These are phyloP conservation scores for Tetrapisispora iriomotensis DNA, from an alignment of 805 yeast species.

Conservation along the genomic window DNA sequence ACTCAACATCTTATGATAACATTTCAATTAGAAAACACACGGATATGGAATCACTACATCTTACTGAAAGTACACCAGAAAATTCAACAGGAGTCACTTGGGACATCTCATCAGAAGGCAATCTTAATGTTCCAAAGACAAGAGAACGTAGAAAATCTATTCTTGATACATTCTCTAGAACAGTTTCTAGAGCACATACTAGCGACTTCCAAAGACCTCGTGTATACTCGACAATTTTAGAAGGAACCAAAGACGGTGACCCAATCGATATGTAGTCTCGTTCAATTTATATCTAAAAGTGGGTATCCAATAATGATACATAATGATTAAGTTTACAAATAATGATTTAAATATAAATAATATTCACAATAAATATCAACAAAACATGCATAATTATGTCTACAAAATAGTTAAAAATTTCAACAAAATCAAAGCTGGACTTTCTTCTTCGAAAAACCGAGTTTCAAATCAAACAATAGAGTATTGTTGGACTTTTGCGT, in stretches of 20 bases:
- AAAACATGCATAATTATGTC: too few relatives aligned
- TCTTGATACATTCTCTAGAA: constrained; percentile 28
- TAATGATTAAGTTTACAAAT: too few relatives aligned
- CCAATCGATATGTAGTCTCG: too few relatives aligned
- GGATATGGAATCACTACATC: background rate
- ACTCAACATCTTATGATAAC: background rate
- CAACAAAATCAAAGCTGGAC: background rate
- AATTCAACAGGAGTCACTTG: background rate
- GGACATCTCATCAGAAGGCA: background rate
- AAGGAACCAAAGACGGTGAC: background rate
- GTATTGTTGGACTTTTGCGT: constrained; percentile 86
- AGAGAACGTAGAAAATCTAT: constrained; percentile 10
- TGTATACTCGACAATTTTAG: constrained; percentile 6
- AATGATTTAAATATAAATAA: too few relatives aligned
- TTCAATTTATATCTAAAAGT: too few relatives aligned
- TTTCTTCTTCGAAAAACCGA: background rate
- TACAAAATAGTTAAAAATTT: background rate
- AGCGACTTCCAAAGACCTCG: constrained; percentile 70
- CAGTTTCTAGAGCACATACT: constrained; percentile 66
- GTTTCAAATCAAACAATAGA: constrained; percentile 26
- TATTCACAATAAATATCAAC: too few relatives aligned
- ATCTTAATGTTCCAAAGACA: background rate
- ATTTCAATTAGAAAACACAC: background rate
- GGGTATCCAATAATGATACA: too few relatives aligned
- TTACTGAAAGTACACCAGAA: too few relatives aligned